phyloP scores from a whole-genome alignment of 2,329 filamentous ascomycete genomes.

The Phyllosticta paracitricarpa region DNA sequence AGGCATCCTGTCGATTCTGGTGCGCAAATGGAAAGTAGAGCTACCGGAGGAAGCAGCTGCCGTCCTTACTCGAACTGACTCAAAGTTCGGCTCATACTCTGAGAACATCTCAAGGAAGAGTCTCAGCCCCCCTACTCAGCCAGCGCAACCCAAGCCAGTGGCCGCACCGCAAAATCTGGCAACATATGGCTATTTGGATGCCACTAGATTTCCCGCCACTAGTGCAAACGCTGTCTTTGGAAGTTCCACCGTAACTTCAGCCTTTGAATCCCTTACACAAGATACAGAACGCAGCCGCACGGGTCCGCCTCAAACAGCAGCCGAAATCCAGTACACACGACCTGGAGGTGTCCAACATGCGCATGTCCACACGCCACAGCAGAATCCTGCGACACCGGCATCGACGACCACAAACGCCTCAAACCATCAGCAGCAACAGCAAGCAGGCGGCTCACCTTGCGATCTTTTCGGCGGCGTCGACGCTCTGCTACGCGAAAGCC shows the following conservation, averaged over 20 bases:
- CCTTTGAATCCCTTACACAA: neutral
- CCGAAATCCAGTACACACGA: constrained; percentile 5
- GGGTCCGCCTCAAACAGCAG: constrained; percentile 9
- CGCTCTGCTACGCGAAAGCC: constrained; percentile 50
- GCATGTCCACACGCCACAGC: neutral
- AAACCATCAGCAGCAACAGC: neutral
- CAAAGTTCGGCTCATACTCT: constrained; percentile 61
- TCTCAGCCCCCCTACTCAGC: constrained; percentile 10
- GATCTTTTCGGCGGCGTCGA: constrained; percentile 51
- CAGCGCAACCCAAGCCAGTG: constrained; percentile 6
- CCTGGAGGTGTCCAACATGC: neutral
- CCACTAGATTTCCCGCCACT: neutral
- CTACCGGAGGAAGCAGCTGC: constrained; percentile 72
- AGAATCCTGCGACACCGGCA: constrained; percentile 1
- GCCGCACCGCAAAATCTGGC: neutral
- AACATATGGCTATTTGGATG: neutral
- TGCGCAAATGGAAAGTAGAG: constrained; percentile 81
- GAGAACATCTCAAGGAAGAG: constrained; percentile 15
- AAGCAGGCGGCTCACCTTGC: constrained; percentile 32
- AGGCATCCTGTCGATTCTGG: constrained; percentile 72
- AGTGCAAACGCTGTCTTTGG: neutral
- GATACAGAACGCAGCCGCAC: constrained; percentile 11
- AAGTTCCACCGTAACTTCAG: neutral
- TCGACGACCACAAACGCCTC: neutral
- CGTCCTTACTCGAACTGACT: constrained; percentile 68